Percentiles rank a stretch among this genome's conserved stretches.
Conservation (phyloP, 73 alveolate species). For the Paramecium primaurelia region DNA sequence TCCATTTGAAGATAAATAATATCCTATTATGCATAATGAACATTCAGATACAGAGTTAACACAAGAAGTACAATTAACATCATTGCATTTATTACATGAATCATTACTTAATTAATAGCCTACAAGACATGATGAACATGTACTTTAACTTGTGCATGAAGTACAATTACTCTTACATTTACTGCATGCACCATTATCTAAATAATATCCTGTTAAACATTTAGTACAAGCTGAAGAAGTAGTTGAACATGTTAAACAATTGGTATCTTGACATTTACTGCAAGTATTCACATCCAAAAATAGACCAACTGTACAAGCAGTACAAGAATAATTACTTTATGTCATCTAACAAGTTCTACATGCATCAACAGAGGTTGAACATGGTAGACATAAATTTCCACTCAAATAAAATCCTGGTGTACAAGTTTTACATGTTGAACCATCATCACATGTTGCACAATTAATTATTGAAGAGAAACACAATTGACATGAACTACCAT, state of each 20-base stretch:
- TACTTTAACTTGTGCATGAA: neutral
- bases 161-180: neutral
- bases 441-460: neutral
- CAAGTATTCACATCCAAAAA: neutral
- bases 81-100: neutral
- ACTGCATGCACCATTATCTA: neutral
- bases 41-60: neutral
- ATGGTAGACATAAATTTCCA: neutral
- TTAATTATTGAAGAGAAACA: neutral
- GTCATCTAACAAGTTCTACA: neutral
- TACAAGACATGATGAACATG: neutral
- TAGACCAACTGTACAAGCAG: neutral
- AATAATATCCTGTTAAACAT: neutral
- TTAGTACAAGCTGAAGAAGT: neutral
- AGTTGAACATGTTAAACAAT: neutral
- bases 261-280: neutral
- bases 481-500: neutral
- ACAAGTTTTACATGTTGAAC: neutral
- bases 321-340: neutral
- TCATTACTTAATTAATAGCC: neutral
- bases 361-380: neutral
- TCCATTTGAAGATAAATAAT: neutral
- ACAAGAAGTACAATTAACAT: neutral
- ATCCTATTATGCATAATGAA: neutral
- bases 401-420: neutral